Base-by-base conservation (phyloP, 805 yeast species). In the Isabelozyma gotoi region DNA sequence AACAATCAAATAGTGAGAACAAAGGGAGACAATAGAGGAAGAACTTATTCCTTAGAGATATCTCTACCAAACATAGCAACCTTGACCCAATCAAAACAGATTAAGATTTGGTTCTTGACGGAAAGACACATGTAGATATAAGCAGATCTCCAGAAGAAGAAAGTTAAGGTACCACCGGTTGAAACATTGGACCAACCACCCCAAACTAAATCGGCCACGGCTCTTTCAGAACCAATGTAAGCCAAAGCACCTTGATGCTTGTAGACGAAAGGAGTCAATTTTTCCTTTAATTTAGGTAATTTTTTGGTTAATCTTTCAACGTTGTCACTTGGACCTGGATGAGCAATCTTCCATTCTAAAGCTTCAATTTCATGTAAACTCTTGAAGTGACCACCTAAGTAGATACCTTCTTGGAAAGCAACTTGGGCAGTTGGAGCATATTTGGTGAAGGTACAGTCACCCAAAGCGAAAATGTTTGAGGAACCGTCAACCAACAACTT, bases 381-480 rank as follows among this genome's bases (percentile, higher is more conserved):
- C 62, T 79, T 77, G 65, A 91, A 85, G 52, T 82, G 80, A 27
- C 74, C 71, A 44, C 91, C 94, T 53, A 91, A 78, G 69, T 80
- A 91, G 44, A 76, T 74, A 64, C 97, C 97, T 70, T 91, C 88
- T 75, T 91, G 97, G 71, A 89, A 82, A 34, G 98, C 98, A 43
- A 90, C 97, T 76, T 91, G 97, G 19, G 97, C 98, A 49, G 98
- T 91, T 55, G 97, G 97, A 35, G 96, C 94, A 55, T 81, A 82
- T 63, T 88, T 88, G 50, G 94, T 87, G 65, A 85, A 82, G 32
- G 97, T 88, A 73, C 97, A 91, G 73, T 91, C 98, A 64, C 98
- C 98, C 45, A 91, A 71, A 39, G 96, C 97, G 67, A 77, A 92
- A 54, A 92, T 82, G 57, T 87, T 87, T 55, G 76, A 76, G 35